phyloP scores from a whole-genome alignment of 139 green algal species.

The Asterochloris sp. region DNA sequence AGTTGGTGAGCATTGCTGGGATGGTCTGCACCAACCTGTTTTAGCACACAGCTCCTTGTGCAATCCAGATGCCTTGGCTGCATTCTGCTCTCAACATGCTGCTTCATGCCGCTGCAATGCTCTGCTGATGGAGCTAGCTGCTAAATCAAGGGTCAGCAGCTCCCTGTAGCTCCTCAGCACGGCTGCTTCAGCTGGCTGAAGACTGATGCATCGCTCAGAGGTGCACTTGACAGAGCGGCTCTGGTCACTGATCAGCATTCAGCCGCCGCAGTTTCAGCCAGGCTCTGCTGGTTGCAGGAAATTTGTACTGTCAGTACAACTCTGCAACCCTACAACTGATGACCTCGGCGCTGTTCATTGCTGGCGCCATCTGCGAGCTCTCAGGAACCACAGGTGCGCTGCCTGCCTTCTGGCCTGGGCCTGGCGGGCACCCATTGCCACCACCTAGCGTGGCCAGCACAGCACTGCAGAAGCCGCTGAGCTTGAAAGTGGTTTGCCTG shows the following conservation, averaged over 20 bases:
- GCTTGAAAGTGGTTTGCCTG: no score
- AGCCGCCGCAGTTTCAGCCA: background rate
- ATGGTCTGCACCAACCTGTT: no score
- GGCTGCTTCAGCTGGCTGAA: no score
- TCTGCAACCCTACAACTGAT: conserved; percentile 54
- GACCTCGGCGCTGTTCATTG: conserved; percentile 56
- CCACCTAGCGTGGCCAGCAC: background rate
- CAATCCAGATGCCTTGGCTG: no score
- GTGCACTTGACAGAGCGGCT: background rate
- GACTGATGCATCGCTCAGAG: background rate
- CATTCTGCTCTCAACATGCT: no score
- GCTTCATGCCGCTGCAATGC: background rate
- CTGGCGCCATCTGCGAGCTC: conserved; percentile 17
- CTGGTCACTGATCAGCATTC: background rate
- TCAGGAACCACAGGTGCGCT: conserved; percentile 17
- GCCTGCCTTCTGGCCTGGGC: background rate
- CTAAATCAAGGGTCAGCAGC: background rate
- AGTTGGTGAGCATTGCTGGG: no score
- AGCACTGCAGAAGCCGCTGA: background rate
- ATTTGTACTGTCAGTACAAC: conserved; percentile 48
- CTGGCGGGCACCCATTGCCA: background rate
- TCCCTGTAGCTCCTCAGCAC: background rate
- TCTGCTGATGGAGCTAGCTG: background rate
- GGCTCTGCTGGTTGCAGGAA: background rate
- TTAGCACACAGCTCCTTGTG: no score